These are phyloP conservation scores for Bruguiera hainesii DNA, from an alignment of 441 rosid species.

Conservation along the genomic window DNA sequence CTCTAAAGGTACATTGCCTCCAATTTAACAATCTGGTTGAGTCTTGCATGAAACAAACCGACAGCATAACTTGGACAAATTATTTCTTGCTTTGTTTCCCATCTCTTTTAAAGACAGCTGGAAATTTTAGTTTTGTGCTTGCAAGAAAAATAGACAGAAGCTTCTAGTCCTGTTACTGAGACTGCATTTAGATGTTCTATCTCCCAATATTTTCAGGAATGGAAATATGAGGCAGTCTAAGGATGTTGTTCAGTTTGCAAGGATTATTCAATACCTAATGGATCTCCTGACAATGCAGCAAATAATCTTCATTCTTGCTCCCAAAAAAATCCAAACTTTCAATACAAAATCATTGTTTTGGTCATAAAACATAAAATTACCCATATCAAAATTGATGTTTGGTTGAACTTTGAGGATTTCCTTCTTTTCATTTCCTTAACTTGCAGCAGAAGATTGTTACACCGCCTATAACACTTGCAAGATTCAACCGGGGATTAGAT, in stretches of 20 bases:
- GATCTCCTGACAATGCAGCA: not conserved
- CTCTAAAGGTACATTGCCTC: slow-evolving; percentile 32
- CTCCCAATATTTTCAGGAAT: not conserved
- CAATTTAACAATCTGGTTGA: not conserved
- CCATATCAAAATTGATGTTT: too few relatives aligned
- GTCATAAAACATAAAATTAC: too few relatives aligned
- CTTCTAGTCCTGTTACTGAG: not conserved
- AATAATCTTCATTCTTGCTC: too few relatives aligned
- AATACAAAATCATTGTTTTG: too few relatives aligned
- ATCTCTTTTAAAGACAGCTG: not conserved
- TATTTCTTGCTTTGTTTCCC: not conserved
- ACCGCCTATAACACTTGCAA: slow-evolving; percentile 27
- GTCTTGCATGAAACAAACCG: not conserved
- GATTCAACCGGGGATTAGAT: slow-evolving; percentile 39
- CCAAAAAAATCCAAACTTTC: too few relatives aligned
- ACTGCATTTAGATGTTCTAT: not conserved
- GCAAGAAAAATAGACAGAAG: not conserved
- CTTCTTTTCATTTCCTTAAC: not conserved
- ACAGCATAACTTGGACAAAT: not conserved
- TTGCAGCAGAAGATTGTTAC: slow-evolving; percentile 39
- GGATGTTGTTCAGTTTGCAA: not conserved
- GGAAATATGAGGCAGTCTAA: not conserved
- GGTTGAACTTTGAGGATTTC: too few relatives aligned
- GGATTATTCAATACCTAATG: not conserved
- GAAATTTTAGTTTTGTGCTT: not conserved